Base-by-base conservation (phyloP, 108 stramenopile species). In the Pseudonitzschia multiseries region DNA sequence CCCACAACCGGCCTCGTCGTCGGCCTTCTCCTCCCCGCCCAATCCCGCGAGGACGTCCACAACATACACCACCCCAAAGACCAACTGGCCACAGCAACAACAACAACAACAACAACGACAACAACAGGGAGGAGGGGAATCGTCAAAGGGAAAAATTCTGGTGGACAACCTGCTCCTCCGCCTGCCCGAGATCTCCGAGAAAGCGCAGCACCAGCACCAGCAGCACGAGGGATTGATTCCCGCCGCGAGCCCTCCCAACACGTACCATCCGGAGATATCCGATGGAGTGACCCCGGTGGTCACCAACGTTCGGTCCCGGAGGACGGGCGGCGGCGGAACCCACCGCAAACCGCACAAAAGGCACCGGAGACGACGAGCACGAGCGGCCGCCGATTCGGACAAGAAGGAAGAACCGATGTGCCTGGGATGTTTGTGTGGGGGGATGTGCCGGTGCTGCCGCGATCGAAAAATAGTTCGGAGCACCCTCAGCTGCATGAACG, bases 401-500 rank as follows among this genome's bases (percentile, higher is more conserved):
- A 31, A 15, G 10, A 31, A 48, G 46, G 46, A 48, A 1, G 46
- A 48, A 1, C 46, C 17, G 46, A 48, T 3, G 46, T 18, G 46
- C 46, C 46, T 10, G 40, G 57, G 65, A 15, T 79, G 77, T 33
- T n/a, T n/a, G n/a, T n/a, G n/a, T 18, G 50, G 21, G 69, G 57
- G 46, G 13, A 18, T 48, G 17, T 48, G 46, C 20, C 41, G 33
- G 51, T 68, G 65, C 41, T 79, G 77, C 43, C 29, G 52, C 9
- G 69, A 79, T 65, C 73, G 54, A 46, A 62, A 68, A 8, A 60
- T 84, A 4, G 73, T 78, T 3, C 75, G 79, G 24, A 73, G 68
- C 41, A 94, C 90, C 26, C 71, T 90, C 0, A 79, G 84, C 13
- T 78, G 86, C 33, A 91, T 94, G 90, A 88, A 90, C 68, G 61